phyloP scores from a whole-genome alignment of 257 asterid genomes.

The Paraleonurus japonicus region DNA sequence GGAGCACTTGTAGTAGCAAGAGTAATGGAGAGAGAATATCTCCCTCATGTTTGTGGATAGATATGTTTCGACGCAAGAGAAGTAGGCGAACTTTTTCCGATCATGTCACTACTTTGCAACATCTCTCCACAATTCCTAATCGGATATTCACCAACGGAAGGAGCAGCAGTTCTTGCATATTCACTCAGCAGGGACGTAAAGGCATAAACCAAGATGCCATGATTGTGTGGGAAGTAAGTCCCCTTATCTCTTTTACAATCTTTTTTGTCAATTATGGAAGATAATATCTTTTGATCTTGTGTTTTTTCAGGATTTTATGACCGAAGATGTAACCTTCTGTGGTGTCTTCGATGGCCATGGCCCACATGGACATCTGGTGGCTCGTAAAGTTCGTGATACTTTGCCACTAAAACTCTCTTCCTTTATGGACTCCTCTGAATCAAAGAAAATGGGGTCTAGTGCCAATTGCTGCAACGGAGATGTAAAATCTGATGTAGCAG shows the following conservation, averaged over 20 bases:
- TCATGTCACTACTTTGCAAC: conserved; percentile 59
- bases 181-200: conserved; percentile 97
- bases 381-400: conserved; percentile 89
- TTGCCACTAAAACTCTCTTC: conserved; percentile 72
- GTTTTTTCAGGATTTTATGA: conserved; percentile 70
- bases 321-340: conserved; percentile 80
- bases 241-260: not conserved
- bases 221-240: conserved; percentile 97
- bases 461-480: conserved; percentile 66
- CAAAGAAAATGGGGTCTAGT: conserved; percentile 51
- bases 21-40: conserved; percentile 72
- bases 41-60: conserved; percentile 64
- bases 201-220: conserved; percentile 99
- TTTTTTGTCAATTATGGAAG: not conserved
- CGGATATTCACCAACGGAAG: conserved; percentile 79
- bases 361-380: conserved; percentile 93
- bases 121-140: conserved; percentile 71
- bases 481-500: conserved; percentile 63
- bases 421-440: conserved; percentile 52
- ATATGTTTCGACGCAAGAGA: conserved; percentile 58
- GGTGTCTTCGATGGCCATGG: conserved; percentile 99
- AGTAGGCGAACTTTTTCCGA: conserved; percentile 67
- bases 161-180: conserved; percentile 80
- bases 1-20: conserved; percentile 65
- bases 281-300: conserved; percentile 16